phyloP scores from a whole-genome alignment of 148 eudicot species.

The Vaccinium myrtillus region DNA sequence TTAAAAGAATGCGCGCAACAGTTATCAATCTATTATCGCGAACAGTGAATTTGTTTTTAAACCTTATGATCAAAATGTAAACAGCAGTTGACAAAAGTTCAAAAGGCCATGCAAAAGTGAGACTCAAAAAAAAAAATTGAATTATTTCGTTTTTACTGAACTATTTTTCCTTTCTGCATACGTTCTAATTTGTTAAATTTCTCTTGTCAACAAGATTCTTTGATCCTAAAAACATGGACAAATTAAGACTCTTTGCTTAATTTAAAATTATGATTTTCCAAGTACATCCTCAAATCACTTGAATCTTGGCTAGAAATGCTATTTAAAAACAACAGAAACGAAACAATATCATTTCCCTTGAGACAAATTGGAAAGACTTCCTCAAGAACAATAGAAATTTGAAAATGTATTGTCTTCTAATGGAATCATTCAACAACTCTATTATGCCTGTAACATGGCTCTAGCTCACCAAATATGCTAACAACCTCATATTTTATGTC shows the following conservation, averaged over 20 bases:
- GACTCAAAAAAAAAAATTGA: background rate
- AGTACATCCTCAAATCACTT: background rate
- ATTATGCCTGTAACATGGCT: constrained; percentile 4
- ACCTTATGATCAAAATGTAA: background rate
- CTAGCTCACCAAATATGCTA: constrained; percentile 33
- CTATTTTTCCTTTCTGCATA: background rate
- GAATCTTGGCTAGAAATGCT: background rate
- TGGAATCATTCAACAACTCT: constrained; percentile 22
- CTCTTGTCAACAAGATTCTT: background rate
- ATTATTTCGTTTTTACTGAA: background rate
- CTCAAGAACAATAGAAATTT: background rate
- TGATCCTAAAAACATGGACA: too few species aligned
- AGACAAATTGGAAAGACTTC: background rate
- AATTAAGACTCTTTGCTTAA: background rate
- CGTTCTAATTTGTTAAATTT: too few species aligned
- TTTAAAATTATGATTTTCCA: too few species aligned
- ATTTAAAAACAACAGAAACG: too few species aligned
- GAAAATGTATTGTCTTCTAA: background rate
- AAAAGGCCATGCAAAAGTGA: background rate
- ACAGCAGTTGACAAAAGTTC: background rate
- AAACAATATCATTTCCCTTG: background rate
- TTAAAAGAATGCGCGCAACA: background rate
- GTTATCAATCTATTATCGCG: background rate
- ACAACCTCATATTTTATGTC: background rate
- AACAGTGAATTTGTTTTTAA: background rate